These are phyloP conservation scores for Aspergillus hortae DNA, from an alignment of 2,329 filamentous ascomycete genomes.

Conservation along the genomic window DNA sequence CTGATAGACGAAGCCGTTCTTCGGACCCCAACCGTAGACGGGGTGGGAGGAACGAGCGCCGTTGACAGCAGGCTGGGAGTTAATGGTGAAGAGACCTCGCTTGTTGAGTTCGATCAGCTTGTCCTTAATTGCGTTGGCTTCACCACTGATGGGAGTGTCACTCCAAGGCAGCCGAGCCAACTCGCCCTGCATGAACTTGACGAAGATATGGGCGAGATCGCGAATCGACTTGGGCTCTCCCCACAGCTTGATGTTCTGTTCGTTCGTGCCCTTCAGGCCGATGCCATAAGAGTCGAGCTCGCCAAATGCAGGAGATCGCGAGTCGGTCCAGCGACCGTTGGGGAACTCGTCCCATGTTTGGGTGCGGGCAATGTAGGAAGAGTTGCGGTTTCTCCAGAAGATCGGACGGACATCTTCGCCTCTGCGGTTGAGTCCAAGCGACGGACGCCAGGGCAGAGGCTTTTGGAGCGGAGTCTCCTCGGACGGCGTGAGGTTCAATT, in stretches of 20 bases:
- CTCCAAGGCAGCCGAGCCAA: slow-evolving; percentile 89
- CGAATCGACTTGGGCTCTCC: slow-evolving; percentile 75
- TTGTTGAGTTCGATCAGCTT: slow-evolving; percentile 78
- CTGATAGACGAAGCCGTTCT: slow-evolving; percentile 95
- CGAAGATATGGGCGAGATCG: slow-evolving; percentile 79
- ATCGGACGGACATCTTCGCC: slow-evolving; percentile 96
- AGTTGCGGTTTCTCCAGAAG: slow-evolving; percentile 97
- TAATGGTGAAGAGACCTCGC: slow-evolving; percentile 88
- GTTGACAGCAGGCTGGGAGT: slow-evolving; percentile 93
- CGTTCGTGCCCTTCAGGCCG: slow-evolving; percentile 88
- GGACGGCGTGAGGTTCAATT: slow-evolving; percentile 77
- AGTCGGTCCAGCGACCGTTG: slow-evolving; percentile 98
- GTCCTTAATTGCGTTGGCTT: slow-evolving; percentile 73
- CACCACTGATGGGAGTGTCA: slow-evolving; percentile 77
- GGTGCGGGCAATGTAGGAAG: slow-evolving; percentile 90
- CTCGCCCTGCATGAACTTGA: slow-evolving; percentile 77
- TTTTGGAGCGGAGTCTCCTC: slow-evolving; percentile 76
- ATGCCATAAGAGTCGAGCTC: slow-evolving; percentile 93
- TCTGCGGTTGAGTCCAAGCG: slow-evolving; percentile 79
- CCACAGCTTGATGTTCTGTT: slow-evolving; percentile 94
- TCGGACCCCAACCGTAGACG: slow-evolving; percentile 88
- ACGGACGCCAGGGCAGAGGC: slow-evolving; percentile 93
- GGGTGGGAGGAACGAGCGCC: slow-evolving; percentile 84
- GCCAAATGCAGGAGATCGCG: slow-evolving; percentile 91
- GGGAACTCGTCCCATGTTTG: slow-evolving; percentile 99